Percentiles rank a stretch among this genome's conserved stretches.
phyloP scores from a whole-genome alignment of 768 basidiomycete genomes.

The Pleurotus citrinopileatus region DNA sequence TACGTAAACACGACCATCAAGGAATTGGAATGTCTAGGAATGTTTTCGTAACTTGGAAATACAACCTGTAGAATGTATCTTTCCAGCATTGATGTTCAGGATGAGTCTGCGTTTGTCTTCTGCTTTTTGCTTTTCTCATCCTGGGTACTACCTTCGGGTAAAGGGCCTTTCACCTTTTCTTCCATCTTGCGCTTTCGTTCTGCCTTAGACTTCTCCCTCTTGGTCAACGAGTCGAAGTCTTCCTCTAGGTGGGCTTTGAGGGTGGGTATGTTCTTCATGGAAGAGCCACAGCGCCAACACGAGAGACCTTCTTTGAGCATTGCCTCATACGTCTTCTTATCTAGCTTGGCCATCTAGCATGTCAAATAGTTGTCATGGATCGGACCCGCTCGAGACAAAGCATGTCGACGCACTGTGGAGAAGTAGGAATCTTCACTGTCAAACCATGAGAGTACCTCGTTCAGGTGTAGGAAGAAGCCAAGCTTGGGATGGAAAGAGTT shows the following conservation, averaged over 20 bases:
- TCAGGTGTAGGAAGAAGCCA: conserved; percentile 79
- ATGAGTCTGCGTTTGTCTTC: neutral
- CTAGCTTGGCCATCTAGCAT: conserved; percentile 52
- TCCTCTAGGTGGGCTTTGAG: conserved; percentile 74
- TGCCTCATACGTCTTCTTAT: conserved; percentile 53
- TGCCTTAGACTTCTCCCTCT: conserved; percentile 36
- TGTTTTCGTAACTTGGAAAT: neutral
- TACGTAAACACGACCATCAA: neutral
- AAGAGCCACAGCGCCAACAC: conserved; percentile 69
- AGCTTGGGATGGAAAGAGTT: conserved; percentile 85
- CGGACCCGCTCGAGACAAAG: neutral
- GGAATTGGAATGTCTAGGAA: neutral
- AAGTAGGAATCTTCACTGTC: conserved; percentile 60
- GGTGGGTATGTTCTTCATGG: conserved; percentile 67
- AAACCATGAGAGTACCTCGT: conserved; percentile 81
- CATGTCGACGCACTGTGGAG: conserved; percentile 36
- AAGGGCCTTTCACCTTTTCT: conserved; percentile 18
- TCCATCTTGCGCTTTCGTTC: conserved; percentile 40
- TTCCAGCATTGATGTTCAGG: too few relatives aligned
- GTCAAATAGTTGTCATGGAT: conserved; percentile 7
- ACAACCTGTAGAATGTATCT: too few relatives aligned
- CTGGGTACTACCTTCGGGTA: too few relatives aligned
- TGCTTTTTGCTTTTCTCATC: conserved; percentile 13
- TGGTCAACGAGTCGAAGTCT: conserved; percentile 59
- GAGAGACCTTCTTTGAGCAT: conserved; percentile 63